A percentile compares a stretch with the other conserved stretches of the same genome.
These are phyloP conservation scores for Apocynum venetum DNA, from an alignment of 257 asterid genomes.

Conservation along the genomic window DNA sequence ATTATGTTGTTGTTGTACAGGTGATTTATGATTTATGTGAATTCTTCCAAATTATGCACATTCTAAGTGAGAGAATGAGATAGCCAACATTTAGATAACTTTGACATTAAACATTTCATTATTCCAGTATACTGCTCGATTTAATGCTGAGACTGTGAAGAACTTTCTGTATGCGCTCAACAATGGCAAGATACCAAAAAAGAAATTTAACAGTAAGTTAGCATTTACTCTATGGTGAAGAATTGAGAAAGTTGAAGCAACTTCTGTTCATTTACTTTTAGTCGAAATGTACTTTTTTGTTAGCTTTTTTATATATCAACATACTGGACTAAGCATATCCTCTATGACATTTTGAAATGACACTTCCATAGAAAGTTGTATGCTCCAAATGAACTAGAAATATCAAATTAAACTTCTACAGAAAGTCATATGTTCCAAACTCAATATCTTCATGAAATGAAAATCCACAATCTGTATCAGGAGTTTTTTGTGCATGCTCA, in stretches of 20 bases:
- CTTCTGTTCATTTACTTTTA: not conserved
- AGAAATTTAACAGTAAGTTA: slow-evolving; percentile 81
- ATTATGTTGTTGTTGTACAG: slow-evolving; percentile 83
- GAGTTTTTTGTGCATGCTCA: not conserved
- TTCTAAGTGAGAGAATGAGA: not conserved
- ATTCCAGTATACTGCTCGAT: slow-evolving; percentile 83
- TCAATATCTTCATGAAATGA: not conserved
- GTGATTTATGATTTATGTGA: slow-evolving; percentile 27
- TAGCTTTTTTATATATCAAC: not conserved
- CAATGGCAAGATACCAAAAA: slow-evolving; percentile 73
- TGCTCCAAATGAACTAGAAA: not conserved
- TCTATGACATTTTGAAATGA: not conserved
- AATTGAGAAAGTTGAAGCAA: not conserved
- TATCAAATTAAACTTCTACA: not conserved
- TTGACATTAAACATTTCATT: slow-evolving; percentile 5
- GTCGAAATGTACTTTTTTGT: not conserved
- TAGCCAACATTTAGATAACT: not conserved
- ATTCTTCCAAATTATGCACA: not conserved
- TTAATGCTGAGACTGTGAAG: slow-evolving; percentile 87
- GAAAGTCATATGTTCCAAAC: not conserved
- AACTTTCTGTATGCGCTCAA: slow-evolving; percentile 68
- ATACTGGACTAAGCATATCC: not conserved
- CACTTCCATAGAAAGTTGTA: not conserved
- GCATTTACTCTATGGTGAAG: not conserved
- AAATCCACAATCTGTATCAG: not conserved